Base-by-base conservation (phyloP, 2,329 filamentous ascomycete species). In the Aspergillus terreus region DNA sequence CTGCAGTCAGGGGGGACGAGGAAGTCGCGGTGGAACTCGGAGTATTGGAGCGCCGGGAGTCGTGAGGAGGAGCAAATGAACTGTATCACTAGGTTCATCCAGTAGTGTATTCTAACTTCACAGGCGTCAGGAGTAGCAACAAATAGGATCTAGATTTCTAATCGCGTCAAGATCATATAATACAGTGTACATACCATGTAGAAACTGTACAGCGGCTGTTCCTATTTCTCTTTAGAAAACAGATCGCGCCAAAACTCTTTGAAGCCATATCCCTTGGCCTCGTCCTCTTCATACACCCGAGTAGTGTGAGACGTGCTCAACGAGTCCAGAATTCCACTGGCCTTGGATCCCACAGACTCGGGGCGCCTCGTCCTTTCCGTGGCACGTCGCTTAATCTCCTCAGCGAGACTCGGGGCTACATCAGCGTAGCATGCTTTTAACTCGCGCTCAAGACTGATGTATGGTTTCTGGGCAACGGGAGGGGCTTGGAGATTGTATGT, bases 401-500 rank as follows among this genome's bases (percentile, higher is more conserved):
- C 77, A 0, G 90, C 82, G 4, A 97, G 71, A 44, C 80, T 76
- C 0, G 90, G 90, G 6, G 92, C 92, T 1, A 95, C 86, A 54
- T 96, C 92, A 0, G 90, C 87, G 65, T 85, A 97, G 67, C 92
- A 96, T 2, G 82, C 78, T 27, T 79, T 80, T 14, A 97, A 78
- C 71, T 99, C 94, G 45, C 92, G 83, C 42, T 91, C 83, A 6
- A 97, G 82, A 2, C 80, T 85, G 65, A 90, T 91, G 70, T 97
- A 97, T 0, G 92, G 90, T 70, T 96, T 96, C 72, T 94, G 95
- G 2, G 92, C 92, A 1, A 96, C 79, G 49, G 90, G 86, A 0
- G 94, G 94, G 0, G 94, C 92, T 84, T 95, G 92, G 3, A 97
- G 82, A 63, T 97, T 97, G 76, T 99, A 99, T 12, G 88, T 88